phyloP scores from a whole-genome alignment of 371 early-diverging fungal genomes.

The Mortierella sp. region DNA sequence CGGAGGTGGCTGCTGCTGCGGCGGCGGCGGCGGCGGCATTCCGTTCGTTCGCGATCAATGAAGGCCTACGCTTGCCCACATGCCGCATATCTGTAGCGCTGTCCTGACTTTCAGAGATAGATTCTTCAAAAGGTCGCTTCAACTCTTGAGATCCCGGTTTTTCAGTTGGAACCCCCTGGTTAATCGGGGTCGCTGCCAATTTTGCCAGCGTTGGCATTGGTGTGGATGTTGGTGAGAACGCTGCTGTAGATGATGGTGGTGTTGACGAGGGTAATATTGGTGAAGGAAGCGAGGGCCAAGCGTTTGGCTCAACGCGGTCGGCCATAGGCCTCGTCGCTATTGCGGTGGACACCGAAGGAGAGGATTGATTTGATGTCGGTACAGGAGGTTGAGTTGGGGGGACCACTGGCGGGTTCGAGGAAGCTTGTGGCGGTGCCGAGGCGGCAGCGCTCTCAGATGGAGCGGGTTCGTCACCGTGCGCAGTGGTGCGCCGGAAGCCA shows the following conservation, averaged over 20 bases:
- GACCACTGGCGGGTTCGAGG: background rate
- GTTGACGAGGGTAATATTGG: background rate
- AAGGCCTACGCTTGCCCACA: background rate
- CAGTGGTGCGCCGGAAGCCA: background rate
- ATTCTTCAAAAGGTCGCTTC: conserved; percentile 2
- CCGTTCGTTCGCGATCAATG: background rate
- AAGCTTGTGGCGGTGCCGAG: background rate
- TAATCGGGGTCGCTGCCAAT: background rate
- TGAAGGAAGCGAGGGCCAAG: background rate
- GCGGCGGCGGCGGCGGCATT: background rate
- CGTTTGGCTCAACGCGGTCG: background rate
- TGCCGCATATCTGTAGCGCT: background rate
- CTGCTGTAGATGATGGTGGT: background rate
- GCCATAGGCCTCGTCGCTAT: background rate
- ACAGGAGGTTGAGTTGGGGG: background rate
- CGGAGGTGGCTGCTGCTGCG: too few relatives aligned
- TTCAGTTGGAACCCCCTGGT: background rate
- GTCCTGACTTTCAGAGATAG: background rate
- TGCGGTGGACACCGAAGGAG: background rate
- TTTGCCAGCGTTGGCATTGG: background rate
- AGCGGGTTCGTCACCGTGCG: too few relatives aligned
- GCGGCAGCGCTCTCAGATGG: background rate
- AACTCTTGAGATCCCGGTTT: background rate
- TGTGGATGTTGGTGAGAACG: background rate
- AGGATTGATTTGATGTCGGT: background rate